A percentile compares a stretch with the other conserved stretches of the same genome.
Conservation (phyloP, 345 rosid genomes). For the Aquilaria malaccensis region DNA sequence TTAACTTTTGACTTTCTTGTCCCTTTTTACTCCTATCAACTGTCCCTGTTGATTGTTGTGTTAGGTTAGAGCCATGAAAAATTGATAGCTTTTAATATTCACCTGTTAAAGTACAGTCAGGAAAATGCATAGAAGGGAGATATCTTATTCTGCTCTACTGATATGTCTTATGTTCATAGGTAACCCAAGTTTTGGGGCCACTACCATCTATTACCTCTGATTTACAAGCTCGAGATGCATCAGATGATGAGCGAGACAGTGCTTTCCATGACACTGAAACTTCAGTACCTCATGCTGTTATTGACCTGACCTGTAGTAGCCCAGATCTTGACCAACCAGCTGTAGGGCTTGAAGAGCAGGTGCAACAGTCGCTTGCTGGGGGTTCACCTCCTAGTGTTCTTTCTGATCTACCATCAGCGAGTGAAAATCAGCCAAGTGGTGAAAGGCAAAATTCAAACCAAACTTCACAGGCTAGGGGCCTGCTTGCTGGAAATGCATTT, state of each 20-base stretch:
- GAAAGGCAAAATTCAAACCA: constrained; percentile 8
- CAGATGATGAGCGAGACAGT: constrained; percentile 16
- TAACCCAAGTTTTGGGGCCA: constrained; percentile 18
- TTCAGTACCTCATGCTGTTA: constrained; percentile 10
- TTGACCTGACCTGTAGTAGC: constrained; percentile 17
- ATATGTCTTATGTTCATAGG: constrained; percentile 21
- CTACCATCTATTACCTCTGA: constrained; percentile 23
- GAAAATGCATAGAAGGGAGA: too few relatives aligned
- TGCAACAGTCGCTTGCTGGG: constrained; percentile 7
- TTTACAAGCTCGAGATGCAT: constrained; percentile 23
- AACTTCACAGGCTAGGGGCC: constrained; percentile 10
- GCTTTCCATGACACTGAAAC: constrained; percentile 16
- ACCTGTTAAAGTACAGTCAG: too few relatives aligned
- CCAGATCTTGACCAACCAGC: not conserved
- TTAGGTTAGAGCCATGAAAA: too few relatives aligned
- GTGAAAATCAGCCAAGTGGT: constrained; percentile 6
- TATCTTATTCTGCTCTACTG: not conserved
- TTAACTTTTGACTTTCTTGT: too few relatives aligned
- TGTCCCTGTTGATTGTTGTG: too few relatives aligned
- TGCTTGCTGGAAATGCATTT: constrained; percentile 4
- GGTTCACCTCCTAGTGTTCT: constrained; percentile 9
- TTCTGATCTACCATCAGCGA: constrained; percentile 11
- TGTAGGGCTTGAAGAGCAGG: constrained; percentile 10
- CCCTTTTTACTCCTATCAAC: too few relatives aligned
- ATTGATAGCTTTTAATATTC: too few relatives aligned